Conservation (phyloP, 352 stramenopile genomes). For the Globisporangium paddicum region DNA sequence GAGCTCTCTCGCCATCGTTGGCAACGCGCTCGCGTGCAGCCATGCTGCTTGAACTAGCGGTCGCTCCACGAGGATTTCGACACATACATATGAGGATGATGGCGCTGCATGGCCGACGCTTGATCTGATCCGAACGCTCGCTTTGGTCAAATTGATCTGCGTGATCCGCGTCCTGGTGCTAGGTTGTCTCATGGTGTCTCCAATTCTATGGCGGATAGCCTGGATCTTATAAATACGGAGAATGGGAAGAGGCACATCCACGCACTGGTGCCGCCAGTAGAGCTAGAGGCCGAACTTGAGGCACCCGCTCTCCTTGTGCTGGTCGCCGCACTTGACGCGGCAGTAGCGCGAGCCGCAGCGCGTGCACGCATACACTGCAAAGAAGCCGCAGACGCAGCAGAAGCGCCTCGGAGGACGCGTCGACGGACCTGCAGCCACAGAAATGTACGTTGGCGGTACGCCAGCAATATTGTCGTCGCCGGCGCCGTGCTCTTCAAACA, state of each 20-base stretch:
- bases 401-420: conserved; percentile 68
- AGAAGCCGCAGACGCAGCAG: conserved; percentile 84
- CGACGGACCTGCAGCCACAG: conserved; percentile 52
- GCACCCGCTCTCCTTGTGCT: conserved; percentile 88
- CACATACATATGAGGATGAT: no score
- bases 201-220: no score
- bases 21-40: background rate
- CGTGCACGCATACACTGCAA: conserved; percentile 72
- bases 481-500: conserved; percentile 78
- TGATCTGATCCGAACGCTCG: no score
- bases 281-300: conserved; percentile 82
- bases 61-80: no score
- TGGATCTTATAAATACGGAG: no score
- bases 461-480: conserved; percentile 2
- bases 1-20: background rate
- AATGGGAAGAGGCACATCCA: no score
- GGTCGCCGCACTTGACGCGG: conserved; percentile 74
- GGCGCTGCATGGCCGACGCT: no score
- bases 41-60: no score
- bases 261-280: no score
- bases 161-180: no score
- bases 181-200: no score
- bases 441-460: conserved; percentile 63
- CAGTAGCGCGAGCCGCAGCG: conserved; percentile 82
- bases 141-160: no score